These are phyloP conservation scores for Pinus tabuliformis DNA, from an alignment of 75 land plant species.

Conservation along the genomic window DNA sequence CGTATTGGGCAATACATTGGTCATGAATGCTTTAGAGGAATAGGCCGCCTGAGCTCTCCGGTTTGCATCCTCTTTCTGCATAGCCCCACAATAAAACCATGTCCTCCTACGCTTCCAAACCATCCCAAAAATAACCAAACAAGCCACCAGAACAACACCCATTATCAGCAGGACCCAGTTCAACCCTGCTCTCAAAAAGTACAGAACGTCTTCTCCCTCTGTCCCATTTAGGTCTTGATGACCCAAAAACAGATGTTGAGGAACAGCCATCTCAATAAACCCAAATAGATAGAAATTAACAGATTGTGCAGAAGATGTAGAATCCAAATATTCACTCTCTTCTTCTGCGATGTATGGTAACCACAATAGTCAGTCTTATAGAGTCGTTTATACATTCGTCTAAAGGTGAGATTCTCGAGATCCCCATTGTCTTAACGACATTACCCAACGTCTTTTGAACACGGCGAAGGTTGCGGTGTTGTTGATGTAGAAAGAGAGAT, in stretches of 20 bases:
- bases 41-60: conserved; percentile 16
- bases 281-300: neutral
- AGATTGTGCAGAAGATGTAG: neutral
- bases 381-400: too few species aligned
- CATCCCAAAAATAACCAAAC: neutral
- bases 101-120: neutral
- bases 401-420: too few species aligned
- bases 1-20: too few species aligned
- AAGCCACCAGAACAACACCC: neutral
- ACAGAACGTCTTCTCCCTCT: too few species aligned
- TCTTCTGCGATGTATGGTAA: too few species aligned
- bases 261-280: neutral
- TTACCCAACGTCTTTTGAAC: too few species aligned
- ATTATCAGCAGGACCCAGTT: neutral
- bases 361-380: too few species aligned
- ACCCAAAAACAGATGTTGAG: neutral
- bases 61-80: conserved; percentile 16
- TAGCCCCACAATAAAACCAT: conserved; percentile 5
- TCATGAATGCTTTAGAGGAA: neutral
- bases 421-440: too few species aligned
- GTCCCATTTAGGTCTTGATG: neutral
- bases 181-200: neutral
- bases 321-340: too few species aligned
- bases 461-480: too few species aligned
- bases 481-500: too few species aligned